Conservation (phyloP, 495 filamentous ascomycete genomes). For the Podospora pseudoanserina region DNA sequence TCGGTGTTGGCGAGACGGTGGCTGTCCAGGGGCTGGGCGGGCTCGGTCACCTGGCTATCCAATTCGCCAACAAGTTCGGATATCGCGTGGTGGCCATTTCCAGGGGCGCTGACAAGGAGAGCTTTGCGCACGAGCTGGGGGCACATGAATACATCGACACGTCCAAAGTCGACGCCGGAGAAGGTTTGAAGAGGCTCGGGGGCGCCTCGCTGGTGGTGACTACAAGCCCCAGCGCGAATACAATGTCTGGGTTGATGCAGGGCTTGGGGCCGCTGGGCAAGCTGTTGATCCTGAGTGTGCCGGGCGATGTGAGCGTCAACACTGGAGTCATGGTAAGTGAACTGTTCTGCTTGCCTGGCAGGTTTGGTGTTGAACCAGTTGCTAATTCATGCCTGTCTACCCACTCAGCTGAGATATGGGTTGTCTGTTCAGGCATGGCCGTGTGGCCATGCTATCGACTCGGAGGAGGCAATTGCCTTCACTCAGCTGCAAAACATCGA, state of each 20-base stretch:
- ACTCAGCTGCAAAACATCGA: slow-evolving; percentile 54
- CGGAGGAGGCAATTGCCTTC: slow-evolving; percentile 64
- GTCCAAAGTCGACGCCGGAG: slow-evolving; percentile 48
- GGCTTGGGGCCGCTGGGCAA: slow-evolving; percentile 58
- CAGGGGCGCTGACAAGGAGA: slow-evolving; percentile 52
- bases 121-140: slow-evolving; percentile 58
- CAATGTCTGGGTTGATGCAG: slow-evolving; percentile 51
- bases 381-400: background rate
- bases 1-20: slow-evolving; percentile 55
- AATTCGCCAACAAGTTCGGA: slow-evolving; percentile 63
- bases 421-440: slow-evolving; percentile 60
- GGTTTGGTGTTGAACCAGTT: background rate
- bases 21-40: slow-evolving; percentile 65
- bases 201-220: slow-evolving; percentile 60
- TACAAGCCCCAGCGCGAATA: slow-evolving; percentile 57
- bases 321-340: slow-evolving; percentile 6
- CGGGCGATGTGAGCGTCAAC: slow-evolving; percentile 15
- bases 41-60: slow-evolving; percentile 64
- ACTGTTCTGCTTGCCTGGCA: background rate
- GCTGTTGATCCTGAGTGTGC: slow-evolving; percentile 35
- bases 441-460: slow-evolving; percentile 58
- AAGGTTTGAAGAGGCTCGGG: slow-evolving; percentile 53
- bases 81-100: slow-evolving; percentile 63
- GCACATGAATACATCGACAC: slow-evolving; percentile 66
- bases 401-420: slow-evolving; percentile 15